Evolutionary conservation across 495 filamentous ascomycete species (phyloP).

Genomic region (Aspergillus hancockii): DNA sequence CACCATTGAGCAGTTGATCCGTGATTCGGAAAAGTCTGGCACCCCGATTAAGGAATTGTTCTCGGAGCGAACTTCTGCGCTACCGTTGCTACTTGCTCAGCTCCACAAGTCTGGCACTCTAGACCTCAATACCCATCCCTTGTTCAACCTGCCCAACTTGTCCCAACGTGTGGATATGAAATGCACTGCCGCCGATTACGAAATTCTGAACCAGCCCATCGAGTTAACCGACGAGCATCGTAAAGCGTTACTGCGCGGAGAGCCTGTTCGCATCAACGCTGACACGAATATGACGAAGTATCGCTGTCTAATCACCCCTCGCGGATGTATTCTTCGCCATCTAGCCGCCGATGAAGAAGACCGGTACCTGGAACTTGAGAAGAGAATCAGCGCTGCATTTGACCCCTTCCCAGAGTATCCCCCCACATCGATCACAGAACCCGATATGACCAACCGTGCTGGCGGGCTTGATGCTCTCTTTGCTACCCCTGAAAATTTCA

Average conservation of each 20-base stretch:
- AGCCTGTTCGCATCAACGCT: slow-evolving; percentile 38
- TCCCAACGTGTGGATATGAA: slow-evolving; percentile 54
- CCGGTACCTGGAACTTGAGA: slow-evolving; percentile 73
- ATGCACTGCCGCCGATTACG: slow-evolving; percentile 46
- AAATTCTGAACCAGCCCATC: slow-evolving; percentile 36
- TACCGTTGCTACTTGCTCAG: slow-evolving; percentile 48
- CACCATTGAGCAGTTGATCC: slow-evolving; percentile 41
- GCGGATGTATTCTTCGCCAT: slow-evolving; percentile 75
- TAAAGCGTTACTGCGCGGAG: slow-evolving; percentile 42
- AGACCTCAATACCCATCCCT: slow-evolving; percentile 49
- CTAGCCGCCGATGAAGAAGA: slow-evolving; percentile 75
- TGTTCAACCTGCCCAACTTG: slow-evolving; percentile 57
- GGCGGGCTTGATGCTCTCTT: slow-evolving; percentile 47
- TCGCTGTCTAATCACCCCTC: slow-evolving; percentile 69
- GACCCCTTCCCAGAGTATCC: slow-evolving; percentile 37
- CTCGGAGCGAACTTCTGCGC: slow-evolving; percentile 39
- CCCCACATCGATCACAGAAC: slow-evolving; percentile 29
- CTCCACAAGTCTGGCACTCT: slow-evolving; percentile 51
- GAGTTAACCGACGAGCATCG: slow-evolving; percentile 43
- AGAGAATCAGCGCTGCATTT: slow-evolving; percentile 43
- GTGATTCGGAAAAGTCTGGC: slow-evolving; percentile 40
- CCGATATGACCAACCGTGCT: slow-evolving; percentile 41
- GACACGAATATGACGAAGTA: slow-evolving; percentile 42
- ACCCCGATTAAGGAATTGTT: slow-evolving; percentile 42
- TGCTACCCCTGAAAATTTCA: slow-evolving; percentile 44